Evolutionary conservation across 1,284 basidiomycete genomes (phyloP).

Genomic region (Boletus semigastroideus): DNA sequence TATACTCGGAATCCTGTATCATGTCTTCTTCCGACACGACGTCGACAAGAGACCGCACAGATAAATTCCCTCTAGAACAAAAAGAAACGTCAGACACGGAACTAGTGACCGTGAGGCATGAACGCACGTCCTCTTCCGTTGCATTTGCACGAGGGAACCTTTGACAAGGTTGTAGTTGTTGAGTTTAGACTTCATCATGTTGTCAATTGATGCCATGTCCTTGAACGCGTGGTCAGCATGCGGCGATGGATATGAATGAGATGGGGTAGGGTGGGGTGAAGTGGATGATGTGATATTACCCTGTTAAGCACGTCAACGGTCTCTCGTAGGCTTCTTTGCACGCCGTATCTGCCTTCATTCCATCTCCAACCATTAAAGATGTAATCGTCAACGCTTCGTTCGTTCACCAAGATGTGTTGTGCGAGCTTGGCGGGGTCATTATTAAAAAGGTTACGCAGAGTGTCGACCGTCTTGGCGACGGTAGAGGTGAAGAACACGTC

Average conservation of each 20-base stretch:
- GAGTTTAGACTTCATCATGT: slow-evolving; percentile 86
- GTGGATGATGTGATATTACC: slow-evolving; percentile 45
- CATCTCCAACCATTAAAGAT: slow-evolving; percentile 78
- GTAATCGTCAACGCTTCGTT: slow-evolving; percentile 80
- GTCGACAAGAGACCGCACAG: slow-evolving; percentile 83
- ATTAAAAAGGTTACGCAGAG: slow-evolving; percentile 86
- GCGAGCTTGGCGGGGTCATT: slow-evolving; percentile 83
- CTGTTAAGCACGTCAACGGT: slow-evolving; percentile 81
- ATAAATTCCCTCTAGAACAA: slow-evolving; percentile 82
- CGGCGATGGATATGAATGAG: slow-evolving; percentile 14
- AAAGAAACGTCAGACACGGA: slow-evolving; percentile 13
- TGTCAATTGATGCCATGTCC: slow-evolving; percentile 91
- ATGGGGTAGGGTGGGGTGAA: slow-evolving; percentile 11
- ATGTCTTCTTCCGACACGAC: slow-evolving; percentile 85
- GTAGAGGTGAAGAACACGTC: slow-evolving; percentile 86
- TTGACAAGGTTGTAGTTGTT: slow-evolving; percentile 95
- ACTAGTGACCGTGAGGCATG: slow-evolving; percentile 6
- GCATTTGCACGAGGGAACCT: slow-evolving; percentile 89
- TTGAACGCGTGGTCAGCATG: slow-evolving; percentile 35
- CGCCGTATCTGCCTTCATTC: slow-evolving; percentile 87
- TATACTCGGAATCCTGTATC: slow-evolving; percentile 86
- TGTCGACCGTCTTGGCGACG: slow-evolving; percentile 94
- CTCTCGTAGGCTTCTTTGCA: slow-evolving; percentile 77
- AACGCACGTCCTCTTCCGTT: slow-evolving; percentile 89
- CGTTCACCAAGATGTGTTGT: slow-evolving; percentile 85